Base-by-base conservation (phyloP, 495 filamentous ascomycete genomes). In the Aspergillus panamensis region DNA sequence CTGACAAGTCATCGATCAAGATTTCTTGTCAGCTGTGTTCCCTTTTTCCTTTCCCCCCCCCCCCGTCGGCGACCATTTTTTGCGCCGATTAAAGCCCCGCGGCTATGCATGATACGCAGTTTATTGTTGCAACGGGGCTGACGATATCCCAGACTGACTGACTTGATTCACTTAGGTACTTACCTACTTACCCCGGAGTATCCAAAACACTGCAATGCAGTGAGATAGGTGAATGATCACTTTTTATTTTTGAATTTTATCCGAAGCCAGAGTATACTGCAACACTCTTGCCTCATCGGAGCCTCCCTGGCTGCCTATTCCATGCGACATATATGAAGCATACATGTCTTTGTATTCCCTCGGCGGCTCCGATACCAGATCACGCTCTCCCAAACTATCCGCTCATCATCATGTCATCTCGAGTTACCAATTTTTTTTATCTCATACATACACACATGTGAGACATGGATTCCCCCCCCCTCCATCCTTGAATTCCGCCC, bases 1-100 rank as follows among this genome's bases (percentile, higher is more conserved):
- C 51, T 49, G 59, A 57, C 53, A 61, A 57, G 59, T 61, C 59
- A 57, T 44, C 59, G 20, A 19, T 44, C 59, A 45, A 19, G 8
- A 12, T 45, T 45, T 45, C 42, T 45, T 6, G 6, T 20, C 16
- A 19, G 16, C 16, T 19, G n/a, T n/a, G 9, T 45, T 45, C 4
- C 49, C 39, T 37, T 47, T 39, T 49, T 39, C 25, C 40, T 48
- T 25, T 49, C 37, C 14, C n/a, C 25, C 57, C 48, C 32, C 43
- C 52, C 48, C 57, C 39, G 7, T 9, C 16, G 8, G 9, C 10
- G 19, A 5, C n/a, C 17, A 45, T 19, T 45, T 16, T 21, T 57
- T 57, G 14, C 53, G 53, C 59, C 53, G 49, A 57, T 61, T 52
- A 16, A 45, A 45, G 8, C 42, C 42, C 42, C 42, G 42, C 42